Evolutionary conservation across 176 grass and related monocot genomes (phyloP).

Genomic region (Echinochloa phyllopogon): DNA sequence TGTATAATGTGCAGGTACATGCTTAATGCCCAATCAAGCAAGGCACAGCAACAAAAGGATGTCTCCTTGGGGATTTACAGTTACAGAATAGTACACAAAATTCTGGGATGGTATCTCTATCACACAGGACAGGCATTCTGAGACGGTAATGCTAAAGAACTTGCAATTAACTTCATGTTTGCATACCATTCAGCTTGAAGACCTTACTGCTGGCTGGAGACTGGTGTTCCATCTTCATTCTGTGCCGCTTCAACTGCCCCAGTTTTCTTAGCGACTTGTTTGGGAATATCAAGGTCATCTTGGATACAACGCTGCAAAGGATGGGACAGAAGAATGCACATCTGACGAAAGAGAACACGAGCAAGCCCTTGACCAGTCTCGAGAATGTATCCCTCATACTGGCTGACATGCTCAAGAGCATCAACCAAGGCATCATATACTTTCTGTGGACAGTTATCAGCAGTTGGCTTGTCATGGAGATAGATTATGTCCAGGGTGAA

Average conservation of each 20-base stretch:
- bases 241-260: conserved; percentile 32
- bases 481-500: conserved; percentile 92
- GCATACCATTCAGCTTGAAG: conserved; percentile 31
- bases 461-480: conserved; percentile 83
- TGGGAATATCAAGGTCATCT: conserved; percentile 94
- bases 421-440: conserved; percentile 89
- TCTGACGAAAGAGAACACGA: conserved; percentile 72
- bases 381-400: conserved; percentile 93
- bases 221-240: conserved; percentile 48
- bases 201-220: conserved; percentile 51
- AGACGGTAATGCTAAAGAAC: background rate
- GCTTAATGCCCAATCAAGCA: conserved; percentile 28
- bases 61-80: conserved; percentile 34
- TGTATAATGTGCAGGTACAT: conserved; percentile 17
- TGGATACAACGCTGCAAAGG: conserved; percentile 77
- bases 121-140: conserved; percentile 22
- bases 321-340: conserved; percentile 76
- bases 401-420: conserved; percentile 81
- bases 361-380: conserved; percentile 87
- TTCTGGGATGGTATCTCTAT: background rate
- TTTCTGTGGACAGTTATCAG: conserved; percentile 88
- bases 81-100: conserved; percentile 13
- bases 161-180: conserved; percentile 31
- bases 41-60: conserved; percentile 7
- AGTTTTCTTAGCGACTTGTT: conserved; percentile 63